Conservation (phyloP, 345 rosid genomes). For the Salix brachista region DNA sequence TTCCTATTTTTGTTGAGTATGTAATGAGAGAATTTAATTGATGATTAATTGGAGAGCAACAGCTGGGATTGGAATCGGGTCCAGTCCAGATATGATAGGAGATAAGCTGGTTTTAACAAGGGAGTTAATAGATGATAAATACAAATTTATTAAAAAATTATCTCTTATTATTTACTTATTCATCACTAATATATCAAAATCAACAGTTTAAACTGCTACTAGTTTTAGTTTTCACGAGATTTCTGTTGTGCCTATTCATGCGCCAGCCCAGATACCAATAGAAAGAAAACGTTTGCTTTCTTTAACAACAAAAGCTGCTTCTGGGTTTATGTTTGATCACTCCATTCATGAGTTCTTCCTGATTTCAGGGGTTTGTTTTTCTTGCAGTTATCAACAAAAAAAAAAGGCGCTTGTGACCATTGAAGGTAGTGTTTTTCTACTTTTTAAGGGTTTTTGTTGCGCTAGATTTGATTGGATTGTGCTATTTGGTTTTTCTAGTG, state of each 20-base stretch:
- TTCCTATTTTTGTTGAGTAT: too few species aligned
- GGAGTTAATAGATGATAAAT: too few species aligned
- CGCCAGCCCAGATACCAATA: too few species aligned
- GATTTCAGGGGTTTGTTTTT: constrained; percentile 19
- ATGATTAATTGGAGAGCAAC: too few species aligned
- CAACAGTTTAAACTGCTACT: background rate
- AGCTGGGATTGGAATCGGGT: too few species aligned
- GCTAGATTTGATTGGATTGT: constrained; percentile 26
- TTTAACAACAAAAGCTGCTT: background rate
- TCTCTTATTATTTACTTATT: too few species aligned
- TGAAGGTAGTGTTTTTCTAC: constrained; percentile 28
- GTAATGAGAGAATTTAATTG: too few species aligned
- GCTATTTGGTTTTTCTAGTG: constrained; percentile 8
- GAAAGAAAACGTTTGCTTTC: too few species aligned
- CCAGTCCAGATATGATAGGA: too few species aligned
- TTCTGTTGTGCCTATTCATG: constrained; percentile 24
- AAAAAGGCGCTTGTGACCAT: background rate
- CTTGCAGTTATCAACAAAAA: background rate
- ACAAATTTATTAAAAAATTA: too few species aligned
- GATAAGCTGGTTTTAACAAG: too few species aligned
- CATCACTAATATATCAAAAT: background rate
- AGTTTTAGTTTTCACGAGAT: constrained; percentile 32
- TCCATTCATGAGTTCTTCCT: constrained; percentile 20
- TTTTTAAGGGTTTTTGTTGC: background rate
- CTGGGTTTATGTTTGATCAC: background rate